A percentile compares a stretch with the other conserved stretches of the same genome.
These are phyloP conservation scores for Sutorius australiensis DNA, from an alignment of 768 basidiomycete species.

Conservation along the genomic window DNA sequence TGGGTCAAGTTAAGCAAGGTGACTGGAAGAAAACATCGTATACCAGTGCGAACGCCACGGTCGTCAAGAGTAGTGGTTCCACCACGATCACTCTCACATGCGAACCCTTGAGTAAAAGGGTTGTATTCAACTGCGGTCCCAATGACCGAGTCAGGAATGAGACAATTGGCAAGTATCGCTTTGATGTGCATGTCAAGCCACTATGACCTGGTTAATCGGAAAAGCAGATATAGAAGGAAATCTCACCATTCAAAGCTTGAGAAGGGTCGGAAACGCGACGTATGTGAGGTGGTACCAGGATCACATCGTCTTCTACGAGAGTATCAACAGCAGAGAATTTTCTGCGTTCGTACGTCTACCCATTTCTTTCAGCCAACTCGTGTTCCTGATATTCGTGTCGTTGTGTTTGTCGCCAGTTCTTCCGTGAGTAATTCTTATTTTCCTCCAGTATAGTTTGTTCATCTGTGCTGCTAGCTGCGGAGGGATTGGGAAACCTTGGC, in stretches of 20 bases:
- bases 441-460: neutral
- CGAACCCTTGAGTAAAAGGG: neutral
- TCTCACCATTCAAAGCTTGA: neutral
- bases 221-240: neutral
- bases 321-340: neutral
- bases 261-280: neutral
- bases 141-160: neutral
- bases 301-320: neutral
- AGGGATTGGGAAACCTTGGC: neutral
- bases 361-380: neutral
- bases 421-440: neutral
- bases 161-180: neutral
- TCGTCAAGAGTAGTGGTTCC: neutral
- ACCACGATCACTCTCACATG: neutral
- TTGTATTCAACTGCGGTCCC: neutral
- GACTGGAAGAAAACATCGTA: neutral
- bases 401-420: neutral
- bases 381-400: neutral
- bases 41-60: neutral
- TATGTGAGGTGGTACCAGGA: neutral
- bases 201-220: neutral
- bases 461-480: neutral
- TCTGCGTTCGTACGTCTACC: neutral
- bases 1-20: neutral
- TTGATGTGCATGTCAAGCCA: neutral